phyloP scores from a whole-genome alignment of 2,329 filamentous ascomycete species.

The Didymella arachidicola region DNA sequence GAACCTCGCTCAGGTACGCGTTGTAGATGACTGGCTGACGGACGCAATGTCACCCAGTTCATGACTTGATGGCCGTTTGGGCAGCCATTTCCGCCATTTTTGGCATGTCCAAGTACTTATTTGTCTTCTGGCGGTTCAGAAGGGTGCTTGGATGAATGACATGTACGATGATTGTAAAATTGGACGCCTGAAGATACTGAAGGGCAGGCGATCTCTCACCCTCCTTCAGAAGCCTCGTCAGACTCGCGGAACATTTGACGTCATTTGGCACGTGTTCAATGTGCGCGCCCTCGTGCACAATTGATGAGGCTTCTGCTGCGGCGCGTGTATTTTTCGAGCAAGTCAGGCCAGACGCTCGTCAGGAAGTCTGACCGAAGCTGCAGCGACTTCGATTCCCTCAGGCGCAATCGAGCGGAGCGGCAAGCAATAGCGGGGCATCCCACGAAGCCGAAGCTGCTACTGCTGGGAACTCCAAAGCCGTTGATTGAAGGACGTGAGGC shows the following conservation, averaged over 20 bases:
- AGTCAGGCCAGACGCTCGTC: background rate
- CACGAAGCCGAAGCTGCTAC: constrained; percentile 1
- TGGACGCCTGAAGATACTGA: background rate
- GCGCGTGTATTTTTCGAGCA: background rate
- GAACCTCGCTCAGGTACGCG: constrained; percentile 1
- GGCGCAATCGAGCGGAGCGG: background rate
- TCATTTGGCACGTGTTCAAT: constrained; percentile 7
- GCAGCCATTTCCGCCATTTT: background rate
- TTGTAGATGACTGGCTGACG: background rate
- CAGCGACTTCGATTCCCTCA: background rate
- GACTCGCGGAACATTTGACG: background rate
- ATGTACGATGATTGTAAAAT: background rate
- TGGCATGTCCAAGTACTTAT: background rate
- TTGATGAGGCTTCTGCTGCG: background rate
- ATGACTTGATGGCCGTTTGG: background rate
- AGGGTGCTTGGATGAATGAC: background rate
- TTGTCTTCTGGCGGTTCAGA: background rate
- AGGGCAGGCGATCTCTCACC: background rate
- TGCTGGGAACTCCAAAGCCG: constrained; percentile 7
- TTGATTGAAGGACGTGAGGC: constrained; percentile 22
- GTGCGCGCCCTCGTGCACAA: background rate
- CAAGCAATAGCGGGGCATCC: background rate
- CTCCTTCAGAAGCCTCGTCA: background rate
- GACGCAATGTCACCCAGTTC: background rate
- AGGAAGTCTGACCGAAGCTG: background rate